Evolutionary conservation across 129 eudicot species (phyloP).

Genomic region (Deinandra increscens): DNA sequence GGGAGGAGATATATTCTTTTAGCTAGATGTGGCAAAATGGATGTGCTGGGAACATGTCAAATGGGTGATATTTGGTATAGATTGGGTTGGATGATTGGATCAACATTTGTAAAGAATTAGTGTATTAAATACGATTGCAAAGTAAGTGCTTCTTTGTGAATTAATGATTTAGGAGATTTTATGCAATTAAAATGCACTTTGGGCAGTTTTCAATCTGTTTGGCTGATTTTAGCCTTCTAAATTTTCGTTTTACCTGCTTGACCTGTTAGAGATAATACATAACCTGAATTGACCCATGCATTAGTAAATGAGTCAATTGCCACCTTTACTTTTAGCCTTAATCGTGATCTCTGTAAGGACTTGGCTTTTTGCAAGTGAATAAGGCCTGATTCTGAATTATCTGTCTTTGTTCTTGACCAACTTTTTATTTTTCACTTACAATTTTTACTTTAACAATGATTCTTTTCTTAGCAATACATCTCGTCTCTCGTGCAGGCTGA

Average conservation of each 20-base stretch:
- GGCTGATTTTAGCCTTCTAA: neutral
- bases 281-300: neutral
- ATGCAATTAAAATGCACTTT: neutral
- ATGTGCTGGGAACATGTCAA: neutral
- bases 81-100: no score
- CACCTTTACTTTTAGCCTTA: neutral
- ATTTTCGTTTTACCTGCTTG: neutral
- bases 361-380: neutral
- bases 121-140: neutral
- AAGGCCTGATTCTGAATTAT: neutral
- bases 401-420: neutral
- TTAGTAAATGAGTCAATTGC: neutral
- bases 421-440: no score
- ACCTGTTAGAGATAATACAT: neutral
- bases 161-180: neutral
- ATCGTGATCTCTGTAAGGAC: neutral
- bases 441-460: neutral
- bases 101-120: neutral
- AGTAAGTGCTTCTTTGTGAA: neutral
- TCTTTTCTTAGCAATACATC: constrained; percentile 12
- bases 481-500: constrained; percentile 53
- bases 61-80: neutral
- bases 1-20: neutral
- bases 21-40: neutral
- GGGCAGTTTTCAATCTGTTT: neutral